Evolutionary conservation across 2,329 filamentous ascomycete genomes (phyloP).

Genomic region (Xylariomycetidae sp.): DNA sequence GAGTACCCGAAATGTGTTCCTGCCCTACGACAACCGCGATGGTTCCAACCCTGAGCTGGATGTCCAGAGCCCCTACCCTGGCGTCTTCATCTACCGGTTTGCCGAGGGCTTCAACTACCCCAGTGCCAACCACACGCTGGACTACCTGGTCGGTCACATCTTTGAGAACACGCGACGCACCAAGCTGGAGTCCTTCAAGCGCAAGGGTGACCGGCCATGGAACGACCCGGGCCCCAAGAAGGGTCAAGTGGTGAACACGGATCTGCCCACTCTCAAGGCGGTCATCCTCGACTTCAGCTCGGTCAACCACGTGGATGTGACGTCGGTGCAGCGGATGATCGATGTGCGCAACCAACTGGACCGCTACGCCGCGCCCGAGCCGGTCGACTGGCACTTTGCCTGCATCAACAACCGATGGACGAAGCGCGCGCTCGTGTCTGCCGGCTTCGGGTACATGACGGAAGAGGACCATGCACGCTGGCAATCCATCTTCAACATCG

Average conservation of each 20-base stretch:
- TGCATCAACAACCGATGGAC: slow-evolving; percentile 92
- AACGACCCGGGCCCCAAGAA: slow-evolving; percentile 76
- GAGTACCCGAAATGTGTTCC: slow-evolving; percentile 66
- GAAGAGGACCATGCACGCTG: slow-evolving; percentile 59
- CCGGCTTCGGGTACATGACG: slow-evolving; percentile 81
- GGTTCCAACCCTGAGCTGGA: slow-evolving; percentile 82
- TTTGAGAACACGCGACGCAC: slow-evolving; percentile 70
- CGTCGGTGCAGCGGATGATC: slow-evolving; percentile 85
- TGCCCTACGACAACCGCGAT: slow-evolving; percentile 82
- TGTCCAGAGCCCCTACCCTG: slow-evolving; percentile 77
- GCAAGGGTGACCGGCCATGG: slow-evolving; percentile 80
- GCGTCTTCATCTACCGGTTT: slow-evolving; percentile 93
- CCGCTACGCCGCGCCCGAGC: slow-evolving; percentile 70
- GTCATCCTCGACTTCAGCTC: slow-evolving; percentile 89
- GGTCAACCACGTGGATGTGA: slow-evolving; percentile 91
- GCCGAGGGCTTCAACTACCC: slow-evolving; percentile 95
- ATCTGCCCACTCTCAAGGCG: slow-evolving; percentile 71
- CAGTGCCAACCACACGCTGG: slow-evolving; percentile 83
- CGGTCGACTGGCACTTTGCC: slow-evolving; percentile 94
- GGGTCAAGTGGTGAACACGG: slow-evolving; percentile 37
- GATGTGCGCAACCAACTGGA: slow-evolving; percentile 94
- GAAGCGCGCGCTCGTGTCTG: slow-evolving; percentile 79
- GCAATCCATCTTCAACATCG: slow-evolving; percentile 94
- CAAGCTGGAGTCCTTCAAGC: slow-evolving; percentile 58
- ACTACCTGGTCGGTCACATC: slow-evolving; percentile 66